A percentile compares a stretch with the other conserved stretches of the same genome.
Conservation (phyloP, 805 yeast species). For the Isabelozyma rhagii region DNA sequence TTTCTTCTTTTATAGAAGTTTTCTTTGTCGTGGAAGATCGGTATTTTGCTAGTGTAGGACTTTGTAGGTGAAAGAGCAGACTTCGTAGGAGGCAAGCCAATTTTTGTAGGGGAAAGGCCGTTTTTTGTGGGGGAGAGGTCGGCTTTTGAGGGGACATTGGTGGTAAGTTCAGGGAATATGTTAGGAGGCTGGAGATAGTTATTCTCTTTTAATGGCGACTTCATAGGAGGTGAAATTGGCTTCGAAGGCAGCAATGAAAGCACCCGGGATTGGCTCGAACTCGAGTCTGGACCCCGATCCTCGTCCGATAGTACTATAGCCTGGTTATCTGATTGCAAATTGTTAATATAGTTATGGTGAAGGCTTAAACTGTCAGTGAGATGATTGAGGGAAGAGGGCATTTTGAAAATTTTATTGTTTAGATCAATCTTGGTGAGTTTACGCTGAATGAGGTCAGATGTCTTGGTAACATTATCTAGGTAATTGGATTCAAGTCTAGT, state of each 20-base stretch:
- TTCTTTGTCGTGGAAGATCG: background rate
- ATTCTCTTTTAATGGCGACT: background rate
- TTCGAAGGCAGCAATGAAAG: background rate
- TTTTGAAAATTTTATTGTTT: background rate
- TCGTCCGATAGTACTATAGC: background rate
- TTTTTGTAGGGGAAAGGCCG: background rate
- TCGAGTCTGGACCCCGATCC: too few relatives aligned
- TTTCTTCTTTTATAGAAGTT: background rate
- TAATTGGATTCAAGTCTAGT: background rate
- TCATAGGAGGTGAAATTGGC: background rate
- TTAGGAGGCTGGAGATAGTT: background rate
- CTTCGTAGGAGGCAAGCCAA: too few relatives aligned
- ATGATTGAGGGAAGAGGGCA: background rate
- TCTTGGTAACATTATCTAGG: background rate
- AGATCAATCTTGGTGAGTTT: background rate
- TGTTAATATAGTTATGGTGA: background rate
- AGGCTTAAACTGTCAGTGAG: background rate
- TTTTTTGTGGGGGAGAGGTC: background rate
- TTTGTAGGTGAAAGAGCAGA: background rate
- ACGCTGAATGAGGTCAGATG: background rate
- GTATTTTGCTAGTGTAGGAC: background rate
- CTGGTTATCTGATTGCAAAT: background rate
- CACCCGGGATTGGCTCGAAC: background rate
- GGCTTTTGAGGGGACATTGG: background rate
- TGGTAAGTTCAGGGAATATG: too few relatives aligned